Conservation (phyloP, 768 basidiomycete species). For the Suillus decipiens region DNA sequence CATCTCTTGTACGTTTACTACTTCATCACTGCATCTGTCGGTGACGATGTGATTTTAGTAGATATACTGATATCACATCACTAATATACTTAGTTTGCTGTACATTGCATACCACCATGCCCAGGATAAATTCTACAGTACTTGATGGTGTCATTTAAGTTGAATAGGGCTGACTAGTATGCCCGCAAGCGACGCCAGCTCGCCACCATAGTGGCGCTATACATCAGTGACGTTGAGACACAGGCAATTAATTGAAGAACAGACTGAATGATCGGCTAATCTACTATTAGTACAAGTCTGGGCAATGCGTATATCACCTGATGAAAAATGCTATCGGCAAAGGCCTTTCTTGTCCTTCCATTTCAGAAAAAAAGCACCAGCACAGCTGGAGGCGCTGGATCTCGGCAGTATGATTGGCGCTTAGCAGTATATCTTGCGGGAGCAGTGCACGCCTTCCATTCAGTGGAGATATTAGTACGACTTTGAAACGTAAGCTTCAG, state of each 20-base stretch:
- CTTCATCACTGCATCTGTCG: not conserved
- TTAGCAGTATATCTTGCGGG: not conserved
- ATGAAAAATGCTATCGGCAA: not conserved
- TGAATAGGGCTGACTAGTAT: not conserved
- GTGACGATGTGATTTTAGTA: not conserved
- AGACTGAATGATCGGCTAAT: not conserved
- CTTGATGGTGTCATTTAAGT: not conserved
- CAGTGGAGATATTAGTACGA: not conserved
- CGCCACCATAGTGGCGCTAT: not conserved
- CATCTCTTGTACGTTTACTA: not conserved
- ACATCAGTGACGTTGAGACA: not conserved
- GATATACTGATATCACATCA: not conserved
- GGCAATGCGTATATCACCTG: not conserved
- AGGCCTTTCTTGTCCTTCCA: not conserved
- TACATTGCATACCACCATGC: not conserved
- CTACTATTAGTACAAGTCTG: not conserved
- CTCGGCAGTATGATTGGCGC: not conserved
- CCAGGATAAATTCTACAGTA: not conserved
- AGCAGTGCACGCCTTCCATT: not conserved
- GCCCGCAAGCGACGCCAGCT: not conserved
- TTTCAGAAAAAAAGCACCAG: not conserved
- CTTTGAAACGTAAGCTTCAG: not conserved
- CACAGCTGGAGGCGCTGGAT: not conserved
- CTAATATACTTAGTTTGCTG: not conserved
- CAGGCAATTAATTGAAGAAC: not conserved